Evolutionary conservation across 1,284 basidiomycete species (phyloP).

Genomic region (Pseudozyma sp.): DNA sequence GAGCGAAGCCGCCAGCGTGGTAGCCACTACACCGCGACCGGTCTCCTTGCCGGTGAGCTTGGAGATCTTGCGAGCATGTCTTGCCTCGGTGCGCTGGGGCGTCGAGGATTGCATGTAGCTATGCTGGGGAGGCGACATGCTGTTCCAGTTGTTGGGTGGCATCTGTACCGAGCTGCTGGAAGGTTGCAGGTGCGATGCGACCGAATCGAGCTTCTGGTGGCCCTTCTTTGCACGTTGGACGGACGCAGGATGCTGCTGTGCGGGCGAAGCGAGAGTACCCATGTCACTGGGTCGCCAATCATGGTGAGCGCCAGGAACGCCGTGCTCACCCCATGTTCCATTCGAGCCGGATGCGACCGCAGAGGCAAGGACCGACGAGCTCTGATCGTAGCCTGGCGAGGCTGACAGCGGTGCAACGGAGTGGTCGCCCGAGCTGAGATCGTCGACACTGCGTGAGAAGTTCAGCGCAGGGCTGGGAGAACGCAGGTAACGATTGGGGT

Average conservation of each 20-base stretch:
- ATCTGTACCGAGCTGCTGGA: conserved; percentile 25
- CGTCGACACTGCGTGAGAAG: conserved; percentile 63
- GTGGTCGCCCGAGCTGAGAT: conserved; percentile 42
- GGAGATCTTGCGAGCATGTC: conserved; percentile 49
- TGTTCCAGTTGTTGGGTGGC: conserved; percentile 32
- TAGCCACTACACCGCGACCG: conserved; percentile 28
- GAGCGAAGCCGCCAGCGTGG: conserved; percentile 30
- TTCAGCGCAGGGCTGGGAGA: conserved; percentile 54
- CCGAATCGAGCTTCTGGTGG: conserved; percentile 34
- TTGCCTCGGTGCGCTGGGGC: conserved; percentile 10
- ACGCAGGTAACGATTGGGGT: conserved; percentile 44
- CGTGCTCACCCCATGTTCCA: conserved; percentile 57
- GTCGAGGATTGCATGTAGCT: conserved; percentile 24
- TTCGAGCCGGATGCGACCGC: conserved; percentile 19
- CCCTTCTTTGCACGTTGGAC: conserved; percentile 29
- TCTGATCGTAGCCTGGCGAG: conserved; percentile 37
- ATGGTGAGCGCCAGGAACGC: conserved; percentile 29
- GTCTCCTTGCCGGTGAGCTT: conserved; percentile 45
- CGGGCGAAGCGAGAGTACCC: conserved; percentile 44
- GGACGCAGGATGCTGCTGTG: conserved; percentile 20
- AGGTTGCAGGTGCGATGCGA: conserved; percentile 27
- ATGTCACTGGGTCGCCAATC: conserved; percentile 58
- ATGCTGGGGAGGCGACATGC: conserved; percentile 41
- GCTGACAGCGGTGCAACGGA: conserved; percentile 25
- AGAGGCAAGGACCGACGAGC: conserved; percentile 29